phyloP scores from a whole-genome alignment of 495 filamentous ascomycete genomes.

The Podospora bellae-mahoneyi region DNA sequence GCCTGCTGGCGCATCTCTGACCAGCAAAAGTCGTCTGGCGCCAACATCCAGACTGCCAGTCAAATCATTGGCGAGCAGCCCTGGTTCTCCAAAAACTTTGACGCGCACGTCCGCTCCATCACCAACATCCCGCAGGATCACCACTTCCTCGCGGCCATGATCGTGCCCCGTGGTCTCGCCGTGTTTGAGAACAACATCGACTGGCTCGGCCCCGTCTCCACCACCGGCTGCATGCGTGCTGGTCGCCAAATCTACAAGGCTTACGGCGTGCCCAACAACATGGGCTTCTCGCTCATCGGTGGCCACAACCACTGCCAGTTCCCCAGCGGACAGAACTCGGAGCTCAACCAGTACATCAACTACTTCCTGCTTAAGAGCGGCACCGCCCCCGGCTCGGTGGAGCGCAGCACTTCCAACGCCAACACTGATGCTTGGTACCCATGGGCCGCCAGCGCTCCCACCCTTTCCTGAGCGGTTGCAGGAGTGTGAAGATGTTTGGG shows the following conservation, averaged over 20 bases:
- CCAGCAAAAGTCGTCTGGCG: slow-evolving; percentile 40
- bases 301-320: slow-evolving; percentile 56
- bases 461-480: slow-evolving; percentile 30
- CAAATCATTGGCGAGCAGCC: slow-evolving; percentile 53
- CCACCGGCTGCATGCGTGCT: slow-evolving; percentile 55
- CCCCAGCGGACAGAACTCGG: slow-evolving; percentile 43
- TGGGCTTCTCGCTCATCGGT: slow-evolving; percentile 54
- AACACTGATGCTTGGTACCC: slow-evolving; percentile 40
- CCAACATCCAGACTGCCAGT: slow-evolving; percentile 53
- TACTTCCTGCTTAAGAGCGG: slow-evolving; percentile 38
- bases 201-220: slow-evolving; percentile 52
- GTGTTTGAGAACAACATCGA: slow-evolving; percentile 55
- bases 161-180: slow-evolving; percentile 47
- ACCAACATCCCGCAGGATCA: slow-evolving; percentile 48
- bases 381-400: slow-evolving; percentile 36
- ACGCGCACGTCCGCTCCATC: slow-evolving; percentile 36
- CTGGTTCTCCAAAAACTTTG: slow-evolving; percentile 49
- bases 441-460: slow-evolving; percentile 36
- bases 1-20: slow-evolving; percentile 56
- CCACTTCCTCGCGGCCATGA: slow-evolving; percentile 49
- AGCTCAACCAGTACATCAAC: slow-evolving; percentile 52
- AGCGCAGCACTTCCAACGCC: slow-evolving; percentile 40
- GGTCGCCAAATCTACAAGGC: slow-evolving; percentile 51
- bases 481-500: not conserved
- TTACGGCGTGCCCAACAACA: slow-evolving; percentile 47